Conservation (phyloP, 2,329 filamentous ascomycete species). For the Scedosporium boydii region DNA sequence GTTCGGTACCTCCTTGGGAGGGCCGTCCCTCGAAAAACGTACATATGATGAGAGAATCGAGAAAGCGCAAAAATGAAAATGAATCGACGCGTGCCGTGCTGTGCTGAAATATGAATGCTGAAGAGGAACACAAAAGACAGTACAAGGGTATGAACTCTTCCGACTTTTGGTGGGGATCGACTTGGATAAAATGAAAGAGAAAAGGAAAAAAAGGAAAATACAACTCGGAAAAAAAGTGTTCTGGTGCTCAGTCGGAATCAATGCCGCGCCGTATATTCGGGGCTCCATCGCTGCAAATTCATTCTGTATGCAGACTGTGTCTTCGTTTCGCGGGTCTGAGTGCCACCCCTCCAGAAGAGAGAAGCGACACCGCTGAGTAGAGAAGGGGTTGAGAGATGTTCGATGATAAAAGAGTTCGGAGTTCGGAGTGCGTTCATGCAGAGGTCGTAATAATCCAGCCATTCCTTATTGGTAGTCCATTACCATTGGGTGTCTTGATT, state of each 20-base stretch:
- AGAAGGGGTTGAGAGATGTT: neutral
- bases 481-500: constrained; percentile 17
- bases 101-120: constrained; percentile 13
- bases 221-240: constrained; percentile 13
- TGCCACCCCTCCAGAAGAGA: neutral
- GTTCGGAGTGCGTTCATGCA: neutral
- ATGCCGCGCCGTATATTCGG: constrained; percentile 33
- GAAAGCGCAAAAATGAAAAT: constrained; percentile 5
- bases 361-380: neutral
- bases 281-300: constrained; percentile 17
- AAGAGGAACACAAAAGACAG: constrained; percentile 15
- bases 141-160: constrained; percentile 25
- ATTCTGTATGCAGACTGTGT: constrained; percentile 20
- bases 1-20: neutral
- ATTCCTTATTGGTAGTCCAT: constrained; percentile 9
- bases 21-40: constrained; percentile 2
- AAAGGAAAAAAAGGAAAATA: constrained; percentile 20
- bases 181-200: constrained; percentile 18
- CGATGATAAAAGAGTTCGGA: neutral
- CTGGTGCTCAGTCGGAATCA: constrained; percentile 26
- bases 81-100: constrained; percentile 6
- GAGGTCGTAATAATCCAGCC: neutral
- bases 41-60: constrained; percentile 3
- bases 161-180: constrained; percentile 22
- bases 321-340: constrained; percentile 10